These are phyloP conservation scores for Sporisorium exsertum DNA, from an alignment of 1,284 basidiomycete species.

Conservation along the genomic window DNA sequence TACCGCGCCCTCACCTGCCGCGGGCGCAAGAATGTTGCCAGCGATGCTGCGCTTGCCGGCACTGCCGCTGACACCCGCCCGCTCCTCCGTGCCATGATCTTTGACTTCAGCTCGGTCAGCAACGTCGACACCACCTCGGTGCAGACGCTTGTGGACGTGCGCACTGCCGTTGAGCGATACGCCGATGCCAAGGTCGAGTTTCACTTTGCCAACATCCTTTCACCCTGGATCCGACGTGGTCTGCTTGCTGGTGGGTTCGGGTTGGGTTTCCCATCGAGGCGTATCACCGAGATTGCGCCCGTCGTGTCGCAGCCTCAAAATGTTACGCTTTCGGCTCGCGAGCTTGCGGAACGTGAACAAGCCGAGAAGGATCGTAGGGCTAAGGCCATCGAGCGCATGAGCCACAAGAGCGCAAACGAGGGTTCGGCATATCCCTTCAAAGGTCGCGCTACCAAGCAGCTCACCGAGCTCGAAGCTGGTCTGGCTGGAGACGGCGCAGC, in stretches of 20 bases:
- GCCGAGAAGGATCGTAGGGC: constrained; percentile 33
- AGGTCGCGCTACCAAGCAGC: constrained; percentile 27
- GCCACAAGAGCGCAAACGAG: constrained; percentile 41
- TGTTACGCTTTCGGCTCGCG: constrained; percentile 27
- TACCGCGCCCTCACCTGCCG: constrained; percentile 49
- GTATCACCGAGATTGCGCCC: constrained; percentile 58
- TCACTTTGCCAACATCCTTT: constrained; percentile 88
- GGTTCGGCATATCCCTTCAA: constrained; percentile 44
- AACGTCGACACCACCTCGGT: constrained; percentile 81
- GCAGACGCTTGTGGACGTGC: constrained; percentile 89
- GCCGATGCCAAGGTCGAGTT: constrained; percentile 82
- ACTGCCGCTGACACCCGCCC: constrained; percentile 74
- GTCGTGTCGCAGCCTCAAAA: constrained; percentile 77
- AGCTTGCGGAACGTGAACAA: constrained; percentile 37
- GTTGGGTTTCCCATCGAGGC: constrained; percentile 39
- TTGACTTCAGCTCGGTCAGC: constrained; percentile 86
- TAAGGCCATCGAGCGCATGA: constrained; percentile 45
- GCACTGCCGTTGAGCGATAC: constrained; percentile 88
- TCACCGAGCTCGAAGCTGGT: constrained; percentile 69
- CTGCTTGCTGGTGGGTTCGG: constrained; percentile 53
- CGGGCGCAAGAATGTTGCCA: constrained; percentile 22
- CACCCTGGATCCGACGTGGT: constrained; percentile 84
- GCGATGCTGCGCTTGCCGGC: constrained; percentile 50
- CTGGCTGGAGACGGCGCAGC: constrained; percentile 69
- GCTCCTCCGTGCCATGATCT: constrained; percentile 82